Evolutionary conservation across 768 basidiomycete species (phyloP).

Genomic region (Melanogaster broomeanus): DNA sequence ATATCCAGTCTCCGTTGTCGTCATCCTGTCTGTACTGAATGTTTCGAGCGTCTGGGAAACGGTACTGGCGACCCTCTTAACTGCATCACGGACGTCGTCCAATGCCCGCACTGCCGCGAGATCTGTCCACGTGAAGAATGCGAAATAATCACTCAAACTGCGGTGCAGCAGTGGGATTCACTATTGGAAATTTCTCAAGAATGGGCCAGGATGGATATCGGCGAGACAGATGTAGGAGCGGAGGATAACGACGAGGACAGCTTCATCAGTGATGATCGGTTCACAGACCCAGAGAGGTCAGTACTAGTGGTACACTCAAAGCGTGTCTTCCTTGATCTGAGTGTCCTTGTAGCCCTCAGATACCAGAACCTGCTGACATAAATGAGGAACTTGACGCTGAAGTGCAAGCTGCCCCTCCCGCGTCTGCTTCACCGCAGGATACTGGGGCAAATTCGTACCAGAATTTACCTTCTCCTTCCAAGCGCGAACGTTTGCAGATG

Average conservation of each 20-base stretch:
- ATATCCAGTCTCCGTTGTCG: conserved; percentile 11
- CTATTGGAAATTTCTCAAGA: conserved; percentile 17
- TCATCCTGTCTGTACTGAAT: conserved; percentile 16
- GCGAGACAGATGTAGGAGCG: conserved; percentile 11
- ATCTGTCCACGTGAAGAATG: conserved; percentile 9
- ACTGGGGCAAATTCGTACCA: conserved; percentile 10
- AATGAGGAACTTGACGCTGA: conserved; percentile 5
- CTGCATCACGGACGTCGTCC: conserved; percentile 2
- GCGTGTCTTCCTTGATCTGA: conserved; percentile 7
- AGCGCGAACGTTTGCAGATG: conserved; percentile 17
- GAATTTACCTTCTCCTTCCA: conserved; percentile 21
- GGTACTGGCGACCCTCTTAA: not conserved
- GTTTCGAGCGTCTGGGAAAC: conserved; percentile 9
- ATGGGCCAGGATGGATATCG: conserved; percentile 11
- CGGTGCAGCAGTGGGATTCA: conserved; percentile 19
- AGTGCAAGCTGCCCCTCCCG: not conserved
- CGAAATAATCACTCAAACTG: conserved; percentile 16
- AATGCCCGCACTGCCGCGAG: conserved; percentile 21
- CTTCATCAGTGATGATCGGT: conserved; percentile 3
- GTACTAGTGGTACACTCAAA: not conserved
- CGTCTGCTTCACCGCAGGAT: conserved; percentile 1
- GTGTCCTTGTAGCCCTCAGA: conserved; percentile 3
- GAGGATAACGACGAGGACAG: conserved; percentile 4
- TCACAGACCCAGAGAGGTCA: conserved; percentile 11
- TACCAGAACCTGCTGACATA: conserved; percentile 1